phyloP scores from a whole-genome alignment of 192 early-diverging fungal species.

The Chytriomyces hyalinus region DNA sequence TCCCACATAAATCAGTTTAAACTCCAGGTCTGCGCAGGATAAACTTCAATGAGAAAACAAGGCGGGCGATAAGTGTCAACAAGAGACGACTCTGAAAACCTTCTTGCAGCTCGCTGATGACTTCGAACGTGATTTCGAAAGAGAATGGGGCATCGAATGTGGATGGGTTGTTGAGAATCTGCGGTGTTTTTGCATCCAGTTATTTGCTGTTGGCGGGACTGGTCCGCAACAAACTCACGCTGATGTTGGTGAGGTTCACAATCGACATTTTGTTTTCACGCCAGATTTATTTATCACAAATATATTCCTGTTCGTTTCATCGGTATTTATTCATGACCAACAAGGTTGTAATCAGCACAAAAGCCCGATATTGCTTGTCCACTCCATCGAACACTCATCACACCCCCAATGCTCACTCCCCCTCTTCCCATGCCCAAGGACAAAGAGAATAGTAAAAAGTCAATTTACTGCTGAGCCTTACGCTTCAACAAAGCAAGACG shows the following conservation, averaged over 20 bases:
- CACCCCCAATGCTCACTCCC: too few species aligned
- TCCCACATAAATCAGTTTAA: constrained; percentile 93
- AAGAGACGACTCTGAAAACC: constrained; percentile 55
- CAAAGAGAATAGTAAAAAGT: background rate
- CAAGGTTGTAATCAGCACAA: too few species aligned
- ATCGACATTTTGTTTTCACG: constrained; percentile 14
- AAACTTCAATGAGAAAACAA: background rate
- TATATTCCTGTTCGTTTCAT: too few species aligned
- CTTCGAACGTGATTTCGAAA: constrained; percentile 98
- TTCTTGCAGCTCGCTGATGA: constrained; percentile 81
- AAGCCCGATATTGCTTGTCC: too few species aligned
- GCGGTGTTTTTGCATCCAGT: background rate
- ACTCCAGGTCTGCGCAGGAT: constrained; percentile 82
- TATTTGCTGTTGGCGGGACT: background rate
- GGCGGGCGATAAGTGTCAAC: background rate
- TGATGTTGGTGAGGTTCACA: constrained; percentile 34
- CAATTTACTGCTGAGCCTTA: constrained; percentile 67
- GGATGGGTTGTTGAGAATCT: constrained; percentile 86
- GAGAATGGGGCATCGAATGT: constrained; percentile 80
- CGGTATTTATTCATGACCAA: too few species aligned
- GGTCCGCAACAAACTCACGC: constrained; percentile 3
- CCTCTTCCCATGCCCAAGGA: too few species aligned
- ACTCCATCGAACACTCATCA: too few species aligned
- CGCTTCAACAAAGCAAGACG: constrained; percentile 87
- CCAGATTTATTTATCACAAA: too few species aligned